These are phyloP conservation scores for Anthoceros angustus DNA, from an alignment of 225 moss, liverwort and hornwort species.

Conservation along the genomic window DNA sequence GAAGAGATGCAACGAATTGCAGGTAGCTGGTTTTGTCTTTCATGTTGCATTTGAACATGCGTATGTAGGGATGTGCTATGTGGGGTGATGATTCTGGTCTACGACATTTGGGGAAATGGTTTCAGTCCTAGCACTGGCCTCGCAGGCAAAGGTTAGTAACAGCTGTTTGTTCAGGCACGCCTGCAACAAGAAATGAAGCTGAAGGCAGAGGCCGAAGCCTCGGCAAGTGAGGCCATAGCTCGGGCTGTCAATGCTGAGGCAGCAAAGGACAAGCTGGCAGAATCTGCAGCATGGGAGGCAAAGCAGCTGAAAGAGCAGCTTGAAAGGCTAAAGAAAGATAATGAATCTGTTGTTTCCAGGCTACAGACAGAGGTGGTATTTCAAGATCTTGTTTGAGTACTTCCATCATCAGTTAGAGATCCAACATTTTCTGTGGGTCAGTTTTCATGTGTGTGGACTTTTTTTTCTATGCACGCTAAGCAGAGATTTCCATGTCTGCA, in stretches of 20 bases:
- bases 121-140: not conserved
- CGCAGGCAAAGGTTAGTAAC: not conserved
- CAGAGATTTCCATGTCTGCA: slow-evolving; percentile 10
- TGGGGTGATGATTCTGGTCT: no score
- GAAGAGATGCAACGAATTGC: not conserved
- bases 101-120: no score
- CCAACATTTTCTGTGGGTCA: no score
- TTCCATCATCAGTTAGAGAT: no score
- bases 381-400: not conserved
- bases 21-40: not conserved
- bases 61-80: no score
- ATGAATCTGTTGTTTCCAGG: not conserved
- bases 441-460: not conserved
- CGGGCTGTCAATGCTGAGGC: not conserved
- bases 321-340: not conserved
- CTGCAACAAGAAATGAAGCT: not conserved
- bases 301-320: not conserved
- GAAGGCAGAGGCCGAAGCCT: not conserved
- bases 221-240: not conserved
- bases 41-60: not conserved
- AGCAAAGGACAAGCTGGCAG: not conserved
- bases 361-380: not conserved
- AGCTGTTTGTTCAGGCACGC: not conserved
- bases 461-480: not conserved
- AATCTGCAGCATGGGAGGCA: not conserved